phyloP scores from a whole-genome alignment of 768 basidiomycete genomes.

The Lenzites betulinus region DNA sequence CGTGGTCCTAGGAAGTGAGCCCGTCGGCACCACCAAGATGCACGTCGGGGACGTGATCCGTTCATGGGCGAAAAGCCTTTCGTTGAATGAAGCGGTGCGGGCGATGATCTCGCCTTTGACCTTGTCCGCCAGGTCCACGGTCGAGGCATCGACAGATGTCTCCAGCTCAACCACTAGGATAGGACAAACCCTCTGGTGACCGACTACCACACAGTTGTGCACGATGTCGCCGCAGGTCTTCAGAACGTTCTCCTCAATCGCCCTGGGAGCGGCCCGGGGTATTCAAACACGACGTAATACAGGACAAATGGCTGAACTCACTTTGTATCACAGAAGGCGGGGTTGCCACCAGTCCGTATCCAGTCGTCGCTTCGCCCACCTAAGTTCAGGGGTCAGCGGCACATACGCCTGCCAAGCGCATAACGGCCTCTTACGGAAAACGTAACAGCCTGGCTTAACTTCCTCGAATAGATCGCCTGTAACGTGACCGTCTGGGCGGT shows the following conservation, averaged over 20 bases:
- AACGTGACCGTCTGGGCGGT: slow-evolving; percentile 25
- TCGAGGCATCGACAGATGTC: neutral
- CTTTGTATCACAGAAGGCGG: slow-evolving; percentile 32
- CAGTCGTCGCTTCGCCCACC: slow-evolving; percentile 31
- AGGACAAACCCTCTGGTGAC: slow-evolving; percentile 33
- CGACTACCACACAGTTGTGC: slow-evolving; percentile 35
- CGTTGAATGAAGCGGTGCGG: slow-evolving; percentile 31
- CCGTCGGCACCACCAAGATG: slow-evolving; percentile 26
- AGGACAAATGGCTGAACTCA: neutral
- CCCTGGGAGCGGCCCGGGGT: slow-evolving; percentile 17
- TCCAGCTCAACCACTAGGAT: slow-evolving; percentile 35
- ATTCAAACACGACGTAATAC: neutral
- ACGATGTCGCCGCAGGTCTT: slow-evolving; percentile 33
- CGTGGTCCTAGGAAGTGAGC: slow-evolving; percentile 19
- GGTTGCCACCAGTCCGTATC: slow-evolving; percentile 28
- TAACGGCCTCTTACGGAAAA: slow-evolving; percentile 24
- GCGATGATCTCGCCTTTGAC: slow-evolving; percentile 30
- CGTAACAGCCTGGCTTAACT: slow-evolving; percentile 26
- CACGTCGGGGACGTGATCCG: slow-evolving; percentile 26
- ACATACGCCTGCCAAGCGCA: neutral
- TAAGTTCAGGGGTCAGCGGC: neutral
- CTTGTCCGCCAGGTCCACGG: neutral
- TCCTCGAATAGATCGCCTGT: slow-evolving; percentile 33
- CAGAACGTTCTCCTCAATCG: slow-evolving; percentile 37
- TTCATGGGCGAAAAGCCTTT: slow-evolving; percentile 31